Conservation (phyloP, 192 early-diverging fungal species). For the Entrophospora sp. region DNA sequence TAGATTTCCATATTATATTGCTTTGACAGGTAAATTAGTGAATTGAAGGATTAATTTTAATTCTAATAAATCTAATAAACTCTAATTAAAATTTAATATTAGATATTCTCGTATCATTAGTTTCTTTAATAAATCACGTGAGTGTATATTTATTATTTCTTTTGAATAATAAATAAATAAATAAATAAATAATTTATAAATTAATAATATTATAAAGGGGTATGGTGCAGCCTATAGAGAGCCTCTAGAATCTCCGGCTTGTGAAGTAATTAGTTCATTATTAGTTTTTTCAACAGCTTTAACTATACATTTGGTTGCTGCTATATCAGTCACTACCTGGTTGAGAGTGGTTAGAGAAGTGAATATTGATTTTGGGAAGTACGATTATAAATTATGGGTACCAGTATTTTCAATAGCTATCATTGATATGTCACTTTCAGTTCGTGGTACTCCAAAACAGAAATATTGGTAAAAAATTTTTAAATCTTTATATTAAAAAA, state of each 20-base stretch:
- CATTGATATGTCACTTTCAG: neutral
- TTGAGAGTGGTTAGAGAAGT: neutral
- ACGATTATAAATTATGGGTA: neutral
- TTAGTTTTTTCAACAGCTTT: neutral
- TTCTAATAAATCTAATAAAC: too few relatives aligned
- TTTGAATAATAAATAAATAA: too few relatives aligned
- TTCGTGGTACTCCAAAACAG: neutral
- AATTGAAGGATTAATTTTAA: too few relatives aligned
- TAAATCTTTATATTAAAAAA: neutral
- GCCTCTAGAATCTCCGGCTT: neutral
- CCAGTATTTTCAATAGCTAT: neutral
- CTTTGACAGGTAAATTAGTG: neutral
- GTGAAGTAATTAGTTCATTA: neutral
- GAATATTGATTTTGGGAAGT: neutral
- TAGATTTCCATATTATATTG: conserved; percentile 1
- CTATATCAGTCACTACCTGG: neutral
- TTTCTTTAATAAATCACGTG: too few relatives aligned
- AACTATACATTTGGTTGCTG: neutral
- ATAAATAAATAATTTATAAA: neutral
- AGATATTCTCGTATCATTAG: too few relatives aligned
- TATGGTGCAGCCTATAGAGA: too few relatives aligned
- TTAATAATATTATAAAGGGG: neutral
- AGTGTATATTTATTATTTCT: too few relatives aligned
- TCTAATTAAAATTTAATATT: too few relatives aligned
- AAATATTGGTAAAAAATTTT: neutral